A percentile compares a stretch with the other conserved stretches of the same genome.
phyloP scores from a whole-genome alignment of 2,329 filamentous ascomycete species.

The Penicillium oxalicum region DNA sequence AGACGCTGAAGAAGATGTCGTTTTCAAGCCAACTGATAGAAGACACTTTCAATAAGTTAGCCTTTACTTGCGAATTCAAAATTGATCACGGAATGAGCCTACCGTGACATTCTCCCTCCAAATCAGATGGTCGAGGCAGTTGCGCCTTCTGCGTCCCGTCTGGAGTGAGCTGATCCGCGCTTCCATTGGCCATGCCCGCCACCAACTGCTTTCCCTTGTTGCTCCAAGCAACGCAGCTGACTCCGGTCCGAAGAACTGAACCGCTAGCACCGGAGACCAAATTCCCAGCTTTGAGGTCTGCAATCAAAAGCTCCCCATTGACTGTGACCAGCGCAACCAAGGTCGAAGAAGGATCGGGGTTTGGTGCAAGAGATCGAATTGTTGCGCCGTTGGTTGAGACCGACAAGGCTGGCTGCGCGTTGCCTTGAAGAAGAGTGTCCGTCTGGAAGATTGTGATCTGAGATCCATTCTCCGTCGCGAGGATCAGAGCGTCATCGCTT shows the following conservation, averaged over 20 bases:
- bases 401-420: slow-evolving; percentile 64
- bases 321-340: slow-evolving; percentile 74
- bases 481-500: slow-evolving; percentile 77
- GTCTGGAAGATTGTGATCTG: slow-evolving; percentile 80
- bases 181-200: slow-evolving; percentile 75
- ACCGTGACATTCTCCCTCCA: slow-evolving; percentile 63
- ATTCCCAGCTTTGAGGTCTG: slow-evolving; percentile 64
- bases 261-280: slow-evolving; percentile 57
- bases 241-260: slow-evolving; percentile 62
- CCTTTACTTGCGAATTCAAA: not conserved
- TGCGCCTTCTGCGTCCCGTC: slow-evolving; percentile 69
- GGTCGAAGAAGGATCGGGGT: slow-evolving; percentile 62
- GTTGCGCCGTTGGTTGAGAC: slow-evolving; percentile 69
- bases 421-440: slow-evolving; percentile 59
- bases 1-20: slow-evolving; percentile 71
- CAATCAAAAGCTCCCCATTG: slow-evolving; percentile 75
- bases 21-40: slow-evolving; percentile 86
- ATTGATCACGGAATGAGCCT: not conserved
- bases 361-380: slow-evolving; percentile 70
- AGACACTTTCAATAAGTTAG: slow-evolving; percentile 50
- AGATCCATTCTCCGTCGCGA: slow-evolving; percentile 74
- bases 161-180: slow-evolving; percentile 74
- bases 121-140: slow-evolving; percentile 68
- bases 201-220: slow-evolving; percentile 87
- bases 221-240: slow-evolving; percentile 87